A percentile compares a stretch with the other conserved stretches of the same genome.
Evolutionary conservation across 805 yeast species (phyloP).

Genomic region (Priceomyces medius): DNA sequence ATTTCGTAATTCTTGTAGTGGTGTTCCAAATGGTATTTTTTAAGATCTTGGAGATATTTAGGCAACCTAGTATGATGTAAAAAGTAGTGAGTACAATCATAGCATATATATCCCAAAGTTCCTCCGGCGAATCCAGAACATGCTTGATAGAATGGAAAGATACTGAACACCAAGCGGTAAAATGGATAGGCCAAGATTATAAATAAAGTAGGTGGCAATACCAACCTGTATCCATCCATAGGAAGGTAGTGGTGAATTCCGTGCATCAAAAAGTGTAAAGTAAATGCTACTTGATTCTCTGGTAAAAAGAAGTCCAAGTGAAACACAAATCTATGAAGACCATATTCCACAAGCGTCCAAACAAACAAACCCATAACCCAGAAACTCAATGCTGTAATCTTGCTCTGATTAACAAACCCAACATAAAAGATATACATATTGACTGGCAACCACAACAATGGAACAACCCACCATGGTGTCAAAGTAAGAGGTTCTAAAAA

Average conservation of each 20-base stretch:
- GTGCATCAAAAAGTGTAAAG: constrained; percentile 86
- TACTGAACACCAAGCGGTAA: constrained; percentile 68
- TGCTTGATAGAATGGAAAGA: constrained; percentile 81
- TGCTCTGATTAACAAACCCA: constrained; percentile 54
- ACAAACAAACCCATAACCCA: constrained; percentile 81
- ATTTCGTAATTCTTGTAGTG: constrained; percentile 96
- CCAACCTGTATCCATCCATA: constrained; percentile 91
- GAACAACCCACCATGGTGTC: constrained; percentile 95
- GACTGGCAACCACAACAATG: constrained; percentile 82
- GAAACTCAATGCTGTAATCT: constrained; percentile 48
- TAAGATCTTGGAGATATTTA: constrained; percentile 67
- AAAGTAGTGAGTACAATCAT: constrained; percentile 92
- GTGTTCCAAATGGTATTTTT: constrained; percentile 92
- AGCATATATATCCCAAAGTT: constrained; percentile 85
- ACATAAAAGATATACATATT: constrained; percentile 60
- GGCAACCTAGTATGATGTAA: constrained; percentile 90
- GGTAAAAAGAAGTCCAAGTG: constrained; percentile 90
- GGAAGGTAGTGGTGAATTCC: constrained; percentile 98
- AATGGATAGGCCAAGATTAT: constrained; percentile 73
- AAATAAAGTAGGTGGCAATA: constrained; percentile 93
- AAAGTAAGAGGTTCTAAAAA: constrained; percentile 86
- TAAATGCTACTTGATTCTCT: constrained; percentile 67
- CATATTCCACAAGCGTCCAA: constrained; percentile 92
- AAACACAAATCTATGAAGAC: constrained; percentile 86
- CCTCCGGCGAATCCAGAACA: constrained; percentile 96